Evolutionary conservation across 176 grass and related monocot species (phyloP).

Genomic region (Bothriochloa decipiens): DNA sequence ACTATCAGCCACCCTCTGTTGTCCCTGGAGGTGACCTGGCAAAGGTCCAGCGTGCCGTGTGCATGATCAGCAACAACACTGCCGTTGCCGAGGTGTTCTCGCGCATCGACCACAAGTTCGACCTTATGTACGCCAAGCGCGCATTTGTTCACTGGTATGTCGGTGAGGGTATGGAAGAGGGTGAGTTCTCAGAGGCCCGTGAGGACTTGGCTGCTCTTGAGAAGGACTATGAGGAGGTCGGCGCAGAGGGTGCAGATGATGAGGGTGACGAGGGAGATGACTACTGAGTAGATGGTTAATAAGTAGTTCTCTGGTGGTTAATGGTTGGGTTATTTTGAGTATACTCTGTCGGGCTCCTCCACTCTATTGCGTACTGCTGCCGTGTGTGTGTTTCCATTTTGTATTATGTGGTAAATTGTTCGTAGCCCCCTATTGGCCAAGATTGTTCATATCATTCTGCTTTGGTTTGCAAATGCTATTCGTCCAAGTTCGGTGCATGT

Average conservation of each 20-base stretch:
- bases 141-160: constrained; percentile 96
- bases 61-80: constrained; percentile 98
- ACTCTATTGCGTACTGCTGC: constrained; percentile 47
- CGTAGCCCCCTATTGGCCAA: constrained; percentile 40
- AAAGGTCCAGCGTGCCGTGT: constrained; percentile 90
- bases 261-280: constrained; percentile 74
- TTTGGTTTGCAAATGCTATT: constrained; percentile 47
- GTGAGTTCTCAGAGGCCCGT: constrained; percentile 87
- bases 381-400: constrained; percentile 50
- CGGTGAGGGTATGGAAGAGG: constrained; percentile 92
- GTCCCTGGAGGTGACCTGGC: constrained; percentile 87
- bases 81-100: constrained; percentile 89
- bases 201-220: constrained; percentile 90
- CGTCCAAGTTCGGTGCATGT: constrained; percentile 2
- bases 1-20: constrained; percentile 90
- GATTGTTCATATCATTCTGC: constrained; percentile 53
- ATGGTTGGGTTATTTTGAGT: constrained; percentile 42
- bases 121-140: constrained; percentile 86
- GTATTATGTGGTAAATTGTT: constrained; percentile 52
- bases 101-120: constrained; percentile 91
- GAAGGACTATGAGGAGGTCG: constrained; percentile 91
- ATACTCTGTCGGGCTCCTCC: constrained; percentile 39
- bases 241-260: constrained; percentile 75
- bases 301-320: constrained; percentile 57
- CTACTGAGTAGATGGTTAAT: constrained; percentile 65